Evolutionary conservation across 1,139 yeast genomes (phyloP).

Genomic region (Trichomonascaceae sp.): DNA sequence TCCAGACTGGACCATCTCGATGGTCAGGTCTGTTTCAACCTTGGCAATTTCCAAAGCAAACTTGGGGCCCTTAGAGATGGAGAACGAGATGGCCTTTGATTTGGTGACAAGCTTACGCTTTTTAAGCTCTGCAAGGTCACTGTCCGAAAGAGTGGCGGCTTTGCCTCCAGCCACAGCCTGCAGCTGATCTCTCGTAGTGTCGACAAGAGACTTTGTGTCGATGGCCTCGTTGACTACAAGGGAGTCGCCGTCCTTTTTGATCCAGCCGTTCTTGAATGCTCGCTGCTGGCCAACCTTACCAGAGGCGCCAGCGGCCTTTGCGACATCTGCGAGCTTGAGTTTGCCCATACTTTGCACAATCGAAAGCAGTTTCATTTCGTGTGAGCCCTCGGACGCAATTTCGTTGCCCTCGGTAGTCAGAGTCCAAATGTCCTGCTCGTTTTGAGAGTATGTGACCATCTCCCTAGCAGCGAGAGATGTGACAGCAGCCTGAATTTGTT

Average conservation of each 20-base stretch:
- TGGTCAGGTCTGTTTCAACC: slow-evolving; percentile 84
- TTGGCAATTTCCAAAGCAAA: slow-evolving; percentile 71
- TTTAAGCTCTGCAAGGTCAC: slow-evolving; percentile 69
- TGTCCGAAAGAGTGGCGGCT: slow-evolving; percentile 44
- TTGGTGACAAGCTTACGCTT: slow-evolving; percentile 77
- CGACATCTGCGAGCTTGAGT: slow-evolving; percentile 71
- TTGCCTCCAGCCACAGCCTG: slow-evolving; percentile 34
- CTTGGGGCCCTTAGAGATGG: slow-evolving; percentile 66
- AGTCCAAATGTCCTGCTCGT: slow-evolving; percentile 65
- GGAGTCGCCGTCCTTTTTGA: slow-evolving; percentile 71
- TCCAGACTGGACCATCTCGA: slow-evolving; percentile 71
- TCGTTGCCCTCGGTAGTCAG: slow-evolving; percentile 76
- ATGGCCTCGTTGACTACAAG: slow-evolving; percentile 37
- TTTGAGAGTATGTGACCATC: slow-evolving; percentile 62
- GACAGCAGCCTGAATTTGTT: slow-evolving; percentile 58
- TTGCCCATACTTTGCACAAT: slow-evolving; percentile 67
- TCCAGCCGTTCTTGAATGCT: slow-evolving; percentile 98
- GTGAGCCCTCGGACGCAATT: slow-evolving; percentile 70
- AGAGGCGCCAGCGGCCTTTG: slow-evolving; percentile 58
- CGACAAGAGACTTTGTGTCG: slow-evolving; percentile 36
- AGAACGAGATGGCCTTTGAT: slow-evolving; percentile 64
- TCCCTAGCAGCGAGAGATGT: slow-evolving; percentile 76
- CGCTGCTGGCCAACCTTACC: slow-evolving; percentile 94
- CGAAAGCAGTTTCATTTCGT: slow-evolving; percentile 74
- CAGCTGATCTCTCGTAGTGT: slow-evolving; percentile 55